Evolutionary conservation across 2,329 filamentous ascomycete genomes (phyloP).

Genomic region (Aspergillus fijiensis): DNA sequence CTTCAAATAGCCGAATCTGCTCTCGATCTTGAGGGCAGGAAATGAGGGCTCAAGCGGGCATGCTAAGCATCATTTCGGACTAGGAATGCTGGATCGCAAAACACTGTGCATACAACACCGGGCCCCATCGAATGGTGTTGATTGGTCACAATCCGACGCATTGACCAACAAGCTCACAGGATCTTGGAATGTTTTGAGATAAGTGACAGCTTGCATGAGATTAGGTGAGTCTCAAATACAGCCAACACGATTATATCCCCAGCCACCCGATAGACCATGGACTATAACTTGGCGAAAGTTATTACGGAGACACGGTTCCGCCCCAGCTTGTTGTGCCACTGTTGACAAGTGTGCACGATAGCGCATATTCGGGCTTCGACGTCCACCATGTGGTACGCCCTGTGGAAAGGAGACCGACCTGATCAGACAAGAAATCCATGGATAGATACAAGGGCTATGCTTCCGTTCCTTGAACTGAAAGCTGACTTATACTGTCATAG

Average conservation of each 20-base stretch:
- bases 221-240: not conserved
- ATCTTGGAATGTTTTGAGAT: not conserved
- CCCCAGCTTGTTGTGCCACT: too few species aligned
- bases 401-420: too few species aligned
- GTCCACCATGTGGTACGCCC: too few species aligned
- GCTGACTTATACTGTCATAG: too few species aligned
- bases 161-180: constrained; percentile 5
- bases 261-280: not conserved
- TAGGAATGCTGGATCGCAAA: not conserved
- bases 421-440: too few species aligned
- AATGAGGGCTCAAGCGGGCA: not conserved
- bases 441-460: too few species aligned
- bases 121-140: not conserved
- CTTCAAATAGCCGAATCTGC: not conserved
- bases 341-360: too few species aligned
- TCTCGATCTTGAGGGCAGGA: not conserved
- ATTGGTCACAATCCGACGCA: constrained; percentile 2
- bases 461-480: too few species aligned
- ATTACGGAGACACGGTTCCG: not conserved
- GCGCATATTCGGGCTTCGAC: too few species aligned
- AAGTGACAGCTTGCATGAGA: constrained; percentile 2
- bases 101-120: not conserved
- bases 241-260: not conserved
- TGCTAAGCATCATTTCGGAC: not conserved
- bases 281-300: not conserved